Base-by-base conservation (phyloP, 345 rosid genomes). In the Citrus maxima region DNA sequence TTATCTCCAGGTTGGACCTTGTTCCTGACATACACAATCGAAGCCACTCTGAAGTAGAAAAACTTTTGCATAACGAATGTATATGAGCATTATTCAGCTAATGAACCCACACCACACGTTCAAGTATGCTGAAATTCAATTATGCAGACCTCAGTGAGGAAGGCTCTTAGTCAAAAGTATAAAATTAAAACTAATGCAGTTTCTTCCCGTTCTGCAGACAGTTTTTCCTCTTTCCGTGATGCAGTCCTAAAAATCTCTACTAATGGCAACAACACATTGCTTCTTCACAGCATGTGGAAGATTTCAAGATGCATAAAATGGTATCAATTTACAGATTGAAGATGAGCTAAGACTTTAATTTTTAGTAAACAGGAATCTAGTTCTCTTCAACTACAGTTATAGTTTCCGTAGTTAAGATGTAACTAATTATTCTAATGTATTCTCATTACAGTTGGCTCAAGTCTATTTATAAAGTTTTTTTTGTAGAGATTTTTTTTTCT, bases 11-110 rank as follows among this genome's bases (percentile, higher is more conserved):
- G 10, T 54, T 74, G 83, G 56, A 67, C 79, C 10, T 65, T 65
- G 77, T 75, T 82, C 92, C 91, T 91, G 35, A 51, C n/a, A 37
- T 42, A 81, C 40, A 55, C 76, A 35, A 27, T 78, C 25, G n/a
- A 14, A 34, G 10, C 5, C 5, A 55, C 35, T 35, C 9, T 12
- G 51, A 54, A 55, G 64, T 28, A 49, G 28, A 42, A 40, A 46
- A 28, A n/a, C 16, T 46, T 22, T 30, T 64, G 62, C 78, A n/a
- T 18, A n/a, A 14, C 1, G 28, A 46, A 75, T 21, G 9, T 62
- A 27, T 62, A 9, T 27, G 55, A 27, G 8, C 60, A 60, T 74
- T 55, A 62, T 60, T 74, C 67, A 24, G 42, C 56, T 40, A 7
- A 73, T 37, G 24, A 59, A 58, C 10, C 2, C 40, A 46, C 28